Base-by-base conservation (phyloP, 2,329 filamentous ascomycete genomes). In the Ophiostoma triangulosporum region DNA sequence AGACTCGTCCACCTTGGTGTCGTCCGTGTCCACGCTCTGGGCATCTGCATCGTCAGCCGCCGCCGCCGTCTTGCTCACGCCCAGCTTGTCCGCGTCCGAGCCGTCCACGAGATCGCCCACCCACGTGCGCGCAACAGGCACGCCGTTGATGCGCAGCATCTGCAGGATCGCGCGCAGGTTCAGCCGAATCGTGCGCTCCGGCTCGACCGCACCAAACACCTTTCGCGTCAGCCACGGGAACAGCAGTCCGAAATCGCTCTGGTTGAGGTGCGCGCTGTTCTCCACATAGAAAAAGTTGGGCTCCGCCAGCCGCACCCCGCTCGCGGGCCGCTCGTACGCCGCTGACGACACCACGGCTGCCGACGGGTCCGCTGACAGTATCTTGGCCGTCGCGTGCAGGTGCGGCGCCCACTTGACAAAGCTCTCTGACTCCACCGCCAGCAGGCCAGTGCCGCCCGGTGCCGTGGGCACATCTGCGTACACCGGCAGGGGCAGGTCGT, bases 371-470 rank as follows among this genome's bases (percentile, higher is more conserved):
- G 78, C 74, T 0, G 82, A 83, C 3, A 93, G 68, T 1, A 83
- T 68, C 6, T 77, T 77, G 50, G 84, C 84, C 40, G 82, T 88
- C 53, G 80, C 71, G 60, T 83, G 75, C 11, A 90, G 73, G 60
- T 94, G 85, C 40, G 82, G 77, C 0, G 70, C 73, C 87, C 88
- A 94, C 57, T 86, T 86, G 70, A 76, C 84, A 65, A 94, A 94
- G 32, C 81, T 78, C 61, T 88, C 81, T 0, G 84, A 88, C 57
- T 88, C 80, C 48, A 94, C 73, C 0, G 83, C 81, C 1, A 94
- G 71, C 0, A 90, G 66, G 2, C 75, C 81, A 12, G 69, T 68
- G 63, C 83, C 75, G 8, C 77, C 77, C 0, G 75, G 70, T 0
- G 73, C 74, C 15, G 73, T 69, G 2, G 71, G 62, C 1, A 69